A percentile compares a stretch with the other conserved stretches of the same genome.
These are phyloP conservation scores for Aspergillus heteromorphus DNA, from an alignment of 495 filamentous ascomycete species.

Conservation along the genomic window DNA sequence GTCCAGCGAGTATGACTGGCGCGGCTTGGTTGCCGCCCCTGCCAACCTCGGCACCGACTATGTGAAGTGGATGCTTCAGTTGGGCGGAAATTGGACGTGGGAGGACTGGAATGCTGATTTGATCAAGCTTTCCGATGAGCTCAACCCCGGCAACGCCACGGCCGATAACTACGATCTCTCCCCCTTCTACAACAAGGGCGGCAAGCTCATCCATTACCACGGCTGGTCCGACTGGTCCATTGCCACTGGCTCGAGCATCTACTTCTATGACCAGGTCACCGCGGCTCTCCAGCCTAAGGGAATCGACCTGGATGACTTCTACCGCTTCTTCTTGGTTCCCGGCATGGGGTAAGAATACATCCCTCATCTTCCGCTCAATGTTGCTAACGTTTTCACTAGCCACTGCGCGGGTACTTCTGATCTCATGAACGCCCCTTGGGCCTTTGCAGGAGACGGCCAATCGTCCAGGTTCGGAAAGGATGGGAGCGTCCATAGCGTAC, in stretches of 20 bases:
- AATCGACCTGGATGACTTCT: slow-evolving; percentile 17
- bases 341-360: slow-evolving; percentile 27
- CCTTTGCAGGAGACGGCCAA: background rate
- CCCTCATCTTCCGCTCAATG: background rate
- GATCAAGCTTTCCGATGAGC: slow-evolving; percentile 25
- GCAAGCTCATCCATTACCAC: slow-evolving; percentile 53
- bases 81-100: background rate
- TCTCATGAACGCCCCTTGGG: background rate
- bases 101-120: slow-evolving; percentile 1
- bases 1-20: background rate
- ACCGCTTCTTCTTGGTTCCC: slow-evolving; percentile 42
- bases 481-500: slow-evolving; percentile 20
- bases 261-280: slow-evolving; percentile 13
- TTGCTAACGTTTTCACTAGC: background rate
- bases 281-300: background rate
- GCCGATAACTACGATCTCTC: slow-evolving; percentile 44
- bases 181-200: slow-evolving; percentile 40
- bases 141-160: slow-evolving; percentile 32
- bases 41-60: background rate
- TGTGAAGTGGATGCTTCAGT: background rate
- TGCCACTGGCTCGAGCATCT: slow-evolving; percentile 6
- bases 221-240: slow-evolving; percentile 40
- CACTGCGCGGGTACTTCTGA: slow-evolving; percentile 9
- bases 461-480: background rate
- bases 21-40: background rate